Conservation (phyloP, 2,329 filamentous ascomycete species). For the Apiospora marii region DNA sequence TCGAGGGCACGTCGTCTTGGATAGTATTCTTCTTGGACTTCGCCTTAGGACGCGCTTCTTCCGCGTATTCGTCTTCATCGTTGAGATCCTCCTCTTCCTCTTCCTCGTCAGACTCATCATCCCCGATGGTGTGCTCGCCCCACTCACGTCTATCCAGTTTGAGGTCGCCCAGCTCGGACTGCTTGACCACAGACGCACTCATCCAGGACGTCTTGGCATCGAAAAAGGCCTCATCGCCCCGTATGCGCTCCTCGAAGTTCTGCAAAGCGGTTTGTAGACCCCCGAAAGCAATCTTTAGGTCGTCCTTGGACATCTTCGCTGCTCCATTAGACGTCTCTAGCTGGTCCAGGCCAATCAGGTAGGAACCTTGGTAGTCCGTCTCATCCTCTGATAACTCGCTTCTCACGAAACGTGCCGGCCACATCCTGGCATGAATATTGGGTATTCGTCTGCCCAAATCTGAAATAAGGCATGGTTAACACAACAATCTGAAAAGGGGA, state of each 20-base stretch:
- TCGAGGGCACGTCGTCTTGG: conserved; percentile 22
- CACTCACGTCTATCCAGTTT: conserved; percentile 57
- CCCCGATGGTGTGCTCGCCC: conserved; percentile 53
- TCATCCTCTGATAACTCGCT: conserved; percentile 35
- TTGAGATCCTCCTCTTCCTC: conserved; percentile 53
- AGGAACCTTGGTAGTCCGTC: conserved; percentile 65
- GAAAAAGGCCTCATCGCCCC: conserved; percentile 55
- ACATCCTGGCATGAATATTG: conserved; percentile 62
- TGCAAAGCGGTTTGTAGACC: conserved; percentile 53
- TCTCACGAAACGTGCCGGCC: conserved; percentile 67
- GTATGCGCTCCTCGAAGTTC: conserved; percentile 58
- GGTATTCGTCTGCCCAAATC: conserved; percentile 64
- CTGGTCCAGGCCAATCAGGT: conserved; percentile 65
- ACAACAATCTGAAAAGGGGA: neutral
- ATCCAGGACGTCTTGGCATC: conserved; percentile 59
- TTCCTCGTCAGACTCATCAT: conserved; percentile 44
- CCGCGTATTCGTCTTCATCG: conserved; percentile 39
- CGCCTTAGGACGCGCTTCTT: conserved; percentile 22
- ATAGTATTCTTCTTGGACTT: conserved; percentile 34
- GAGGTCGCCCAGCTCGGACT: conserved; percentile 50
- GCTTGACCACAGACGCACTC: conserved; percentile 48
- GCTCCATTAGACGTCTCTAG: conserved; percentile 33
- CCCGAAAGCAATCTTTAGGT: conserved; percentile 51
- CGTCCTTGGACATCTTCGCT: conserved; percentile 45
- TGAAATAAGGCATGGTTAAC: conserved; percentile 34